Evolutionary conservation across 176 grass and related monocot genomes (phyloP).

Genomic region (Oryza australiensis): DNA sequence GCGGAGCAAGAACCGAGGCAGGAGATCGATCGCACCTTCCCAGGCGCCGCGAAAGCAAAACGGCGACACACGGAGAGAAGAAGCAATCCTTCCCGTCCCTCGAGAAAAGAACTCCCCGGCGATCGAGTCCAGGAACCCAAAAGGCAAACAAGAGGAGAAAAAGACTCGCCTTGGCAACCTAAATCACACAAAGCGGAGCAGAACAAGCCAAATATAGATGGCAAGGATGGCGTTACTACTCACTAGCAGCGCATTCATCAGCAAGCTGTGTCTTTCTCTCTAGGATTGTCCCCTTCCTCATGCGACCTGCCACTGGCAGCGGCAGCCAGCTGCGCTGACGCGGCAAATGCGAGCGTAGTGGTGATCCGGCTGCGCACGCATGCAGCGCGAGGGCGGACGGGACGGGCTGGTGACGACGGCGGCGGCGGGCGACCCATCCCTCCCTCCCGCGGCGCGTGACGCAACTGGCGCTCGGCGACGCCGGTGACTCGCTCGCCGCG

Average conservation of each 20-base stretch:
- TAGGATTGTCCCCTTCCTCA: not conserved
- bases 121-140: not conserved
- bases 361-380: too few relatives aligned
- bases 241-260: not conserved
- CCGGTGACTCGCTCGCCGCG: not conserved
- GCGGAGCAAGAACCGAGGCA: constrained; percentile 18
- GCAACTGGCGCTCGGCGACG: not conserved
- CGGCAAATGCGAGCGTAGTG: too few relatives aligned
- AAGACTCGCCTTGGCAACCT: not conserved
- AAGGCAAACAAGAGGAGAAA: constrained; percentile 19
- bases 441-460: not conserved
- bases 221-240: not conserved
- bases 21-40: not conserved
- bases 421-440: too few relatives aligned
- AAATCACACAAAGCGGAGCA: constrained; percentile 10
- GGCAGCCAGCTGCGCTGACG: too few relatives aligned
- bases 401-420: too few relatives aligned
- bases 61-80: not conserved
- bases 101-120: not conserved
- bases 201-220: not conserved
- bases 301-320: not conserved
- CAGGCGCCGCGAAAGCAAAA: not conserved
- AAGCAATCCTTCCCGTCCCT: not conserved
- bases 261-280: not conserved
- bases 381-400: too few relatives aligned